Base-by-base conservation (phyloP, 2,329 filamentous ascomycete genomes). In the Colletotrichum karsti region DNA sequence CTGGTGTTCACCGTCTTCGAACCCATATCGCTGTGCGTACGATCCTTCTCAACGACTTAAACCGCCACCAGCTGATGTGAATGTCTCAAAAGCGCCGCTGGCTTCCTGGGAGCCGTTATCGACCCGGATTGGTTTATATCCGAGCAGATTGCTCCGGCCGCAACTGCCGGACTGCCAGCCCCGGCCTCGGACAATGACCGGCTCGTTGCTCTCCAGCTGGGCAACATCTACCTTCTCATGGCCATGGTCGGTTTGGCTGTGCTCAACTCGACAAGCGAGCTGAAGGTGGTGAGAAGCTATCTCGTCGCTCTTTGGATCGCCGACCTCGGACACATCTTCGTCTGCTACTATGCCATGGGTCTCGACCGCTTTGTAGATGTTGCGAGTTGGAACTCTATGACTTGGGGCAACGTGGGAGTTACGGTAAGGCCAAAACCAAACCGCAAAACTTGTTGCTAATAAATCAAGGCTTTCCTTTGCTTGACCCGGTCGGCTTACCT, bases 321-420 rank as follows among this genome's bases (percentile, higher is more conserved):
- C 18, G 91, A 94, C 74, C 80, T 93, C 69, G 89, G 90, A 3
- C 92, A 94, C 75, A 79, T 94, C 26, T 87, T 83, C 68, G 91
- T 88, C 15, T 78, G 77, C 18, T 88, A 87, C 66, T 79, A 81
- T 73, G 85, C 83, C 7, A 82, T 93, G 70, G 91, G 90, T 8
- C 82, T 81, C 74, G 82, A 87, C 9, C 80, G 79, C 35, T 83
- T 88, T 51, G 69, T 87, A 48, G 84, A 88, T 71, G 78, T 91
- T 10, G 78, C 74, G 5, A 79, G 77, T 22, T 94, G 92, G 92
- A 93, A 93, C 76, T 81, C 85, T 35, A 86, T 91, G 82, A 87
- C 90, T n/a, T 92, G 89, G 88, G 92, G 92, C 3, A 94, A 94
- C 73, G 83, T 94, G 69, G 90, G 86, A 7, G 84, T 85, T 55